A percentile compares a stretch with the other conserved stretches of the same genome.
These are phyloP conservation scores for Noccaea bulbosa DNA, from an alignment of 345 rosid species.

Conservation along the genomic window DNA sequence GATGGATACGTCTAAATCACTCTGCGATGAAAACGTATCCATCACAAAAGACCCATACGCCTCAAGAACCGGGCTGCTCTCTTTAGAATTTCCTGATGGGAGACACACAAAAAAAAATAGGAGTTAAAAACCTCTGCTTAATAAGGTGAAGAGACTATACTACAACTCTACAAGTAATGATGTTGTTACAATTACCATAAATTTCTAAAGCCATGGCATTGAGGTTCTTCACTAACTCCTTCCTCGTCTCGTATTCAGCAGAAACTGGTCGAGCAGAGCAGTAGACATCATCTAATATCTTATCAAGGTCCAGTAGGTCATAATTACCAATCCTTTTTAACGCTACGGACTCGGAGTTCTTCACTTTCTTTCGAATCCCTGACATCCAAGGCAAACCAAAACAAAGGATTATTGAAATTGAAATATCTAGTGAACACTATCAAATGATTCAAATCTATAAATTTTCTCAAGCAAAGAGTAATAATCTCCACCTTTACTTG, in stretches of 20 bases:
- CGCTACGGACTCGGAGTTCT: conserved; percentile 42
- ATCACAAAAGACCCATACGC: conserved; percentile 59
- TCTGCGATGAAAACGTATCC: conserved; percentile 49
- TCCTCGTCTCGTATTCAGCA: conserved; percentile 47
- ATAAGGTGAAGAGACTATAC: not conserved
- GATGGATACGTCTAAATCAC: conserved; percentile 60
- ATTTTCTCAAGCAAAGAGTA: not conserved
- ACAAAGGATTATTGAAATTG: not conserved
- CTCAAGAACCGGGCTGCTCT: conserved; percentile 47
- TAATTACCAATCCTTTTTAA: conserved; percentile 38
- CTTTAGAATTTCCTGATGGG: conserved; percentile 44
- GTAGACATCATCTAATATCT: conserved; percentile 47
- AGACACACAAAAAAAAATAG: not conserved
- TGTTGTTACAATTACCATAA: conserved; percentile 44
- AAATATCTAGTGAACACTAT: not conserved
- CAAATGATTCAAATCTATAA: not conserved
- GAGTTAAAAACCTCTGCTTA: not conserved
- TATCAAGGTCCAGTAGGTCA: conserved; percentile 41
- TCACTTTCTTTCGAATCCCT: conserved; percentile 49
- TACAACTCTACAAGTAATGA: not conserved
- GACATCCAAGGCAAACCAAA: not conserved
- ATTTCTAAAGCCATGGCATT: conserved; percentile 50
- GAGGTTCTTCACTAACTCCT: conserved; percentile 46
- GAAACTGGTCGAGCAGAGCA: conserved; percentile 40
- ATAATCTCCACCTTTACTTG: conserved; percentile 23